Percentiles rank a stretch among this genome's conserved stretches.
These are phyloP conservation scores for Mariannaea elegans DNA, from an alignment of 2,329 filamentous ascomycete species.

Conservation along the genomic window DNA sequence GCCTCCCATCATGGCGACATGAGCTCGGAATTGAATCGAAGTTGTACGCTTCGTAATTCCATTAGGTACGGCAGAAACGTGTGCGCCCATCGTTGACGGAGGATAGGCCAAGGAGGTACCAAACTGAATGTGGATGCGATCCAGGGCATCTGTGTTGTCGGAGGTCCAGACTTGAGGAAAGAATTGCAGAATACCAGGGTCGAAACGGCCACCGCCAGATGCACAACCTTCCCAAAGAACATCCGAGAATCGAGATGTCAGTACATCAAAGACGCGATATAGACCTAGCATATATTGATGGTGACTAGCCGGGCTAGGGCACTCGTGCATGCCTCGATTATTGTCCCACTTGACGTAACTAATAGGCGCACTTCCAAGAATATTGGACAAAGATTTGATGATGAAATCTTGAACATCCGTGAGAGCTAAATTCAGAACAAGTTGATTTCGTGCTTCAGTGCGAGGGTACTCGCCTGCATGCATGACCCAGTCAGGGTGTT, in stretches of 20 bases:
- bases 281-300: conserved; percentile 71
- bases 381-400: conserved; percentile 61
- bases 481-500: conserved; percentile 72
- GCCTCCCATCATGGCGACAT: conserved; percentile 75
- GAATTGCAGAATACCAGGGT: conserved; percentile 69
- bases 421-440: conserved; percentile 69
- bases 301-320: conserved; percentile 59
- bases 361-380: conserved; percentile 63
- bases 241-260: conserved; percentile 67
- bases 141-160: conserved; percentile 70
- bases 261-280: conserved; percentile 67
- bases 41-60: conserved; percentile 63
- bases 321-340: conserved; percentile 71
- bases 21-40: conserved; percentile 67
- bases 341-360: conserved; percentile 75
- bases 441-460: conserved; percentile 64
- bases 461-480: conserved; percentile 65
- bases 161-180: conserved; percentile 74
- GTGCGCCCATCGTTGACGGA: conserved; percentile 70
- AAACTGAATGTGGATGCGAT: conserved; percentile 69
- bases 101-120: conserved; percentile 72
- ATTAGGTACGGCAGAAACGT: conserved; percentile 69
- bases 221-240: conserved; percentile 74
- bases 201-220: conserved; percentile 71
- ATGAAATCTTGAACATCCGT: conserved; percentile 71